Base-by-base conservation (phyloP, 768 basidiomycete species). In the Macrocybe gigantea region DNA sequence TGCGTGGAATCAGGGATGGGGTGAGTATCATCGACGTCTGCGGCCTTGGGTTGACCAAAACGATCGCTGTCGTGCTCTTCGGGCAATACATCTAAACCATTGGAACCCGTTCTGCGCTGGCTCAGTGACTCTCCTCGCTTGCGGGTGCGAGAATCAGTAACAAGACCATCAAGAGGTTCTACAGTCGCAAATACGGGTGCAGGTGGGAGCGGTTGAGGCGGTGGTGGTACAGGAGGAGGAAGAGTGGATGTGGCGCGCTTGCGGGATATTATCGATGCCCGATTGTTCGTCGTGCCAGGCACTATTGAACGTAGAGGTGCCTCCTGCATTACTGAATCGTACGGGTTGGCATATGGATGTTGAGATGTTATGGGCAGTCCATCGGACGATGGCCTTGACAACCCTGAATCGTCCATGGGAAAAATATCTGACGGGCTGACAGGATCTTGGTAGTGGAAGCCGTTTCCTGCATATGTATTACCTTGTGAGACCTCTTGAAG, bases 191-290 rank as follows among this genome's bases (percentile, higher is more conserved):
- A 50, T 35, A 60, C 62, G 22, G 83, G 80, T 1, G 84, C 79
- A 0, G 79, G 82, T 0, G 85, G 85, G 9, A 80, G 68, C 3
- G 80, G 73, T 41, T 72, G 69, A 12, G 72, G 68, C 31, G 87
- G 87, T 11, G 82, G 84, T 2, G 86, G 87, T 0, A 71, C 75
- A 38, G 79, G 73, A 8, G 83, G 83, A 5, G 83, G 83, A 34
- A 88, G 74, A 7, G 71, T 73, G 47, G 86, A 82, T 37, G 71
- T 63, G 6, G 72, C 63, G 48, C 83, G 22, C 22, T 22, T 22
- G 22, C 80, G 73, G 33, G 51, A 44, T 15, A 65, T 56, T 35
- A 69, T 66, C 44, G 72, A 61, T 34, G 61, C 59, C 32, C 75
- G 71, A 45, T 59, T 61, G 5, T 67, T 58, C 38, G 60, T 45